Evolutionary conservation across 495 filamentous ascomycete species (phyloP).

Genomic region (Penicillium riverlandense): DNA sequence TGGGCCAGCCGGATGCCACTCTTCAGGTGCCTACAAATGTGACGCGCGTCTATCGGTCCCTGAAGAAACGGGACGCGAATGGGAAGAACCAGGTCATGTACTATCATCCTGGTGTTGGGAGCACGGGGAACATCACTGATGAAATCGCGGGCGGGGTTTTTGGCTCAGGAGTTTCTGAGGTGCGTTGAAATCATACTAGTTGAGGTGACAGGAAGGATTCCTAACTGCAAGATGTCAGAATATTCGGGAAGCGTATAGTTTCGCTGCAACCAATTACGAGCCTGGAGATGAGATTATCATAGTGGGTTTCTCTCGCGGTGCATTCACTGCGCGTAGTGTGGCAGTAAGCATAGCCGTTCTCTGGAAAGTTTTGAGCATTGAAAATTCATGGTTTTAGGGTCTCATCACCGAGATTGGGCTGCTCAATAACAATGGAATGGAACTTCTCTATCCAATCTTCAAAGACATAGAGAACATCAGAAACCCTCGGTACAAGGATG

Average conservation of each 20-base stretch:
- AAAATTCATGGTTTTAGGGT: constrained; percentile 25
- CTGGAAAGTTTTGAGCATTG: background rate
- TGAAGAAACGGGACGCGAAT: constrained; percentile 20
- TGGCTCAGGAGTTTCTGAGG: constrained; percentile 40
- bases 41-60: constrained; percentile 31
- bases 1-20: constrained; percentile 11
- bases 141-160: constrained; percentile 42
- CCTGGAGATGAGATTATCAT: constrained; percentile 65
- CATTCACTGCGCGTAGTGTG: constrained; percentile 63
- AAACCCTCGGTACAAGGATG: constrained; percentile 44
- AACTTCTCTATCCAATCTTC: constrained; percentile 57
- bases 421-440: constrained; percentile 56
- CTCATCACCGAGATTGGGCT: constrained; percentile 56
- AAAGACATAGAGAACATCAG: constrained; percentile 53
- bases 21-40: constrained; percentile 37
- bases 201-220: background rate
- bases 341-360: constrained; percentile 6
- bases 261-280: constrained; percentile 58
- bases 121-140: constrained; percentile 32
- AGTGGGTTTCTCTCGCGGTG: constrained; percentile 65
- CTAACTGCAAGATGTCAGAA: constrained; percentile 27
- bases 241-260: constrained; percentile 60
- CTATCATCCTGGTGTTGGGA: constrained; percentile 49
- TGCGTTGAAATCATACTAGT: constrained; percentile 6
- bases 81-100: constrained; percentile 40